These are phyloP conservation scores for Leccinum incarnatum DNA, from an alignment of 768 basidiomycete species.

Conservation along the genomic window DNA sequence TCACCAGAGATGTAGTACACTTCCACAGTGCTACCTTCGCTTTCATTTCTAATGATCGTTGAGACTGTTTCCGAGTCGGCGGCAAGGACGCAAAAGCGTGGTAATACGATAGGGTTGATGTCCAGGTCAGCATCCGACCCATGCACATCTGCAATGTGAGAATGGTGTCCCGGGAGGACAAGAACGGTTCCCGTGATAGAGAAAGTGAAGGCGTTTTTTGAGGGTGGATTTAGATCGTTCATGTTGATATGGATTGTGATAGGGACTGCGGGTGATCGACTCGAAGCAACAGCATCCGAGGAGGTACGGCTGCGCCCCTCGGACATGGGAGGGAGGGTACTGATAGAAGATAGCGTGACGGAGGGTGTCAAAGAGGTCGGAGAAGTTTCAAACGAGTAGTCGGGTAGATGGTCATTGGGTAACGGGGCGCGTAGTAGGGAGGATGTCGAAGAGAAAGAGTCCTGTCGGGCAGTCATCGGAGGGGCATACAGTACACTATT, in stretches of 20 bases:
- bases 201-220: conserved; percentile 65
- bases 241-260: conserved; percentile 79
- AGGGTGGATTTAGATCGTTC: conserved; percentile 67
- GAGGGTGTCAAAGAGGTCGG: conserved; percentile 53
- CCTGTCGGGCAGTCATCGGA: conserved; percentile 33
- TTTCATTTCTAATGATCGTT: conserved; percentile 59
- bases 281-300: conserved; percentile 28
- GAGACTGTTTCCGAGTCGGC: conserved; percentile 61
- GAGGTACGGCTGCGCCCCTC: conserved; percentile 39
- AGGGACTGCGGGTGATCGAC: conserved; percentile 52
- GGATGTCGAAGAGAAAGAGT: conserved; percentile 46
- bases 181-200: conserved; percentile 64
- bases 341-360: conserved; percentile 19
- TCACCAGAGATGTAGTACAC: conserved; percentile 61
- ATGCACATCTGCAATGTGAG: conserved; percentile 22
- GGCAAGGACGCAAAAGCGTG: conserved; percentile 66
- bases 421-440: conserved; percentile 77
- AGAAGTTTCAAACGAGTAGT: conserved; percentile 72
- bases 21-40: conserved; percentile 52
- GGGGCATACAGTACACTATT: conserved; percentile 21
- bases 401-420: conserved; percentile 58
- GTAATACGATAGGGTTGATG: conserved; percentile 55
- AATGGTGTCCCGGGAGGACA: conserved; percentile 45
- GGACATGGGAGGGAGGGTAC: conserved; percentile 33
- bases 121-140: conserved; percentile 32